These are phyloP conservation scores for Psidium friedrichsthalianum DNA, from an alignment of 345 rosid species.

Conservation along the genomic window DNA sequence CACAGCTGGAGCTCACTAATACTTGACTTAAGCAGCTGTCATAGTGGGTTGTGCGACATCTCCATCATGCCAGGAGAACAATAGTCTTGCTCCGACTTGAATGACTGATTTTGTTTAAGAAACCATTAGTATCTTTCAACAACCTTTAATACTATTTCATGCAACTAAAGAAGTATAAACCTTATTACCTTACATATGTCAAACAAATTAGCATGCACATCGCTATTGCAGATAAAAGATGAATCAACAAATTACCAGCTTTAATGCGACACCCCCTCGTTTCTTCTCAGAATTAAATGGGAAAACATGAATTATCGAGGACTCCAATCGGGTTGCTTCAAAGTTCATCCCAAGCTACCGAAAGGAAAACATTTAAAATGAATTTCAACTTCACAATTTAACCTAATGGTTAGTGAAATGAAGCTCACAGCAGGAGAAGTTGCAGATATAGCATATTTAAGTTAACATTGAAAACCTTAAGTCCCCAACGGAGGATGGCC, in stretches of 20 bases:
- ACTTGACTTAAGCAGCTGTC: not conserved
- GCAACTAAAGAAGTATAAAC: not conserved
- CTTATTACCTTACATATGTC: not conserved
- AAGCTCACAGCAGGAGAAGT: not conserved
- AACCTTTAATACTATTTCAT: not conserved
- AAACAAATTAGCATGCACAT: not conserved
- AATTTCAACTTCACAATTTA: not conserved
- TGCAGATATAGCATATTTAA: not conserved
- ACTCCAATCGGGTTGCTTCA: slow-evolving; percentile 8
- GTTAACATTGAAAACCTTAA: slow-evolving; percentile 1
- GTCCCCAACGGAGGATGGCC: slow-evolving; percentile 40
- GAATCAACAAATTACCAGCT: not conserved
- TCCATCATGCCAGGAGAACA: not conserved
- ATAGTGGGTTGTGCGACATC: not conserved
- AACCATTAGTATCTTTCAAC: not conserved
- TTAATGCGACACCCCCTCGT: slow-evolving; percentile 29
- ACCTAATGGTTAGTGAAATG: not conserved
- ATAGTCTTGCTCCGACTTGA: not conserved
- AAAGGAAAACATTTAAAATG: not conserved
- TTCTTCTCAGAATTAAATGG: slow-evolving; percentile 48
- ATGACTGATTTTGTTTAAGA: not conserved
- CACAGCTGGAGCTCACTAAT: not conserved
- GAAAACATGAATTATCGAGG: slow-evolving; percentile 17
- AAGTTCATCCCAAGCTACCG: slow-evolving; percentile 17
- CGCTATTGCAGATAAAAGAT: not conserved